Base-by-base conservation (phyloP, 1,284 basidiomycete genomes). In the Apiotrichum porosum region DNA sequence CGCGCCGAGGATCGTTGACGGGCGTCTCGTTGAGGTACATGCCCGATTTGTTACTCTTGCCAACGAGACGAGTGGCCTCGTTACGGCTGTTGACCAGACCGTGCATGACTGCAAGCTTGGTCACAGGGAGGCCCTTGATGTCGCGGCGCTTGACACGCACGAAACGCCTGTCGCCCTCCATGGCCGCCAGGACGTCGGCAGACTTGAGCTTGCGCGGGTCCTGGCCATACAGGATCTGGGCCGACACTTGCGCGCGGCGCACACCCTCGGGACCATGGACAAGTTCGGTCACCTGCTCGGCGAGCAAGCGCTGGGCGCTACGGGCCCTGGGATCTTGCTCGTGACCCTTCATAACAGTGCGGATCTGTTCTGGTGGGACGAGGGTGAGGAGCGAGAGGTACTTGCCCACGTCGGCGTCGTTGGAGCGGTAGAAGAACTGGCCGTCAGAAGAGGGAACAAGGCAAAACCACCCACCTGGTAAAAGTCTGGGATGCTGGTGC, bases 331-430 rank as follows among this genome's bases (percentile, higher is more conserved):
- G 84, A 12, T 72, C 68, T 38, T 49, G 83, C 39, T 67, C 62
- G 65, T 97, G 92, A 1, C 75, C 65, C 1, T 70, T 55, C 65
- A 93, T 71, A 2, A 86, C 66, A 1, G 76, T 69, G 2, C 80
- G 69, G 44, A 97, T 84, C 46, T 80, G 68, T 12, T 77, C 66
- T 6, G 80, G 58, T 0, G 85, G 75, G 10, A 97, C 72, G 19
- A 97, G 78, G 0, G 93, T 97, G 52, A 99, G 86, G 42, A 92
- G 74, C 51, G 81, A 82, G 22, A 99, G 77, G 61, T 91, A 89
- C 57, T 79, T 81, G 36, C 80, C 82, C 1, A 95, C 87, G 60
- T 94, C 90, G 15, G 79, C 80, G 64, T 99, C 94, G 0, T 82
- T 72, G 4, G 85, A 82, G 49, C 85, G 82, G 35, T 92, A 67